Evolutionary conservation across 768 basidiomycete species (phyloP), one percentile per base, ranked within the genome.

Genomic region (Clavaria fumosa): DNA sequence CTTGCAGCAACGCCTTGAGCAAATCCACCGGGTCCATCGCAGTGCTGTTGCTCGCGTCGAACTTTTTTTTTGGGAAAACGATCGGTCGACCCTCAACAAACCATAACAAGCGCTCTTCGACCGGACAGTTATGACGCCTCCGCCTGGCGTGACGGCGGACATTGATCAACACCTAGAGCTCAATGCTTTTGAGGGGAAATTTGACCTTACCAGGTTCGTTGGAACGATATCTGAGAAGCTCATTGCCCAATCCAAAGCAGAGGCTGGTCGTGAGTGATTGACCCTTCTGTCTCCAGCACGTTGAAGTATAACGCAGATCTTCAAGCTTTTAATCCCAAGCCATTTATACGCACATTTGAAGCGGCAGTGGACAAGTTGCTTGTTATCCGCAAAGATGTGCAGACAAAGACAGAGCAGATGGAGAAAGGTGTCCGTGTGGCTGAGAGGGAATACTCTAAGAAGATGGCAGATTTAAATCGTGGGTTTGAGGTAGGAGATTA

Each of bases 371-470:
- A 95, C 59, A 74, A 70, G 37, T 70, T 99, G 23, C 80, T 99
- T 43, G 67, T 75, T 1, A 68, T 95, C 11, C 72, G 93, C 31
- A 84, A 81, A 50, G 82, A 95, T 58, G 85, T 96, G 5, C 89
- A 96, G 44, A 62, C 74, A 17, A 80, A 80, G 57, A 91, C 88
- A 0, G 82, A 89, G 54, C 78, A 82, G 50, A 78, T 93, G 65
- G 93, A 97, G 62, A 84, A 83, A 61, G 78, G 75, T 46, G 91
- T 96, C 10, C 65, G 79, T 32, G 69, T 79, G 0, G 77, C 89
- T 2, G 93, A 97, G 57, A 61, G 89, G 44, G 90, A 95, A 47
- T 99, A 97, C 57, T 83, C 86, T 2, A 85, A 80, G 62, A 84
- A 85, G 55, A 83, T 97, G 71, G 63, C 68, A n/a, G 91, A 96